These are phyloP conservation scores for Gossypium davidsonii DNA, from an alignment of 441 rosid species.

Conservation along the genomic window DNA sequence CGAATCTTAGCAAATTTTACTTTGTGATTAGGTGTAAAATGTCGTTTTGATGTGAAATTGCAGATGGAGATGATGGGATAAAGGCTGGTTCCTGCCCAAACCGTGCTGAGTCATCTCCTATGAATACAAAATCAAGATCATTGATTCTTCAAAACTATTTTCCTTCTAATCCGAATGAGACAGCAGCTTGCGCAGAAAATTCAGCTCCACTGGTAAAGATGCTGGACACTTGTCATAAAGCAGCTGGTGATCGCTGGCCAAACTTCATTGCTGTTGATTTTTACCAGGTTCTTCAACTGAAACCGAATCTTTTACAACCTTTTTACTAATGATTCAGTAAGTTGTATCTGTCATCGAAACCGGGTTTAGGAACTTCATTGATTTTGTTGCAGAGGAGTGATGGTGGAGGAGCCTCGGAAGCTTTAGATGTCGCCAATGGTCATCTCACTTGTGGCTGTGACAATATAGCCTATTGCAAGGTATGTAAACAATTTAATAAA, in stretches of 20 bases:
- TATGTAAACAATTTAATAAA: constrained; percentile 15
- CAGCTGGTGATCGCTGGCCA: constrained; percentile 84
- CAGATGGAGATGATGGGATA: constrained; percentile 85
- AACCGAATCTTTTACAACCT: not conserved
- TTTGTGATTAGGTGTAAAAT: not conserved
- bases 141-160: constrained; percentile 72
- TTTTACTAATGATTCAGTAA: not conserved
- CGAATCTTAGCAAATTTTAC: no score
- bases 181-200: constrained; percentile 61
- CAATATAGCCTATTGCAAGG: constrained; percentile 65
- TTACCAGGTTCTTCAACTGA: constrained; percentile 52
- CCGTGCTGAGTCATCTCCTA: constrained; percentile 60
- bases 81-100: constrained; percentile 59
- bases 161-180: constrained; percentile 46
- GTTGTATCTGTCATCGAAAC: not conserved
- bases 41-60: constrained; percentile 18
- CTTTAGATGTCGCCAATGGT: constrained; percentile 70
- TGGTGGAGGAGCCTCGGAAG: constrained; percentile 82
- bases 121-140: constrained; percentile 49
- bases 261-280: constrained; percentile 91
- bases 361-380: not conserved
- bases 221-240: constrained; percentile 62
- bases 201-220: constrained; percentile 61
- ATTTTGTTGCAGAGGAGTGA: constrained; percentile 54
- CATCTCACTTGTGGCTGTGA: constrained; percentile 82